Evolutionary conservation across 1,139 yeast species (phyloP), one percentile per base, ranked within the genome.

Genomic region (Arxiozyma heterogenica): DNA sequence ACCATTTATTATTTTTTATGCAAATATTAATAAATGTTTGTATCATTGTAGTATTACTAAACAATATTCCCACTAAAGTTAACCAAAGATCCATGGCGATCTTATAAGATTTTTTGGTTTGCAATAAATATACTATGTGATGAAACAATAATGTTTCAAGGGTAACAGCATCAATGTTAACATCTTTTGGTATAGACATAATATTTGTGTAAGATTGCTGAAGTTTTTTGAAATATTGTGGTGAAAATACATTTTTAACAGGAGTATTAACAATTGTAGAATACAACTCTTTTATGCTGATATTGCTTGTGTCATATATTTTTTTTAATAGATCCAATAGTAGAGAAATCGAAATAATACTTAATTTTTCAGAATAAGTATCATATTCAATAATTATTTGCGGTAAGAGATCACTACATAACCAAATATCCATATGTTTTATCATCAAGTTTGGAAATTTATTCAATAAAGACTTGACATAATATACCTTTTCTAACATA

Each of bases 51-150:
- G 54, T 41, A 34, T 57, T 58, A 44, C 60, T 63, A 52, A 57
- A 65, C 20, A 67, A 49, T 23, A 67, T 54, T 2, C 68, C 70
- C 11, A 57, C 55, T 48, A 62, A 51, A 5, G 67, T 61, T 17
- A 67, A 46, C 71, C 71, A 67, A 25, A 64, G 51, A 53, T 66
- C 69, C 58, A 62, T 59, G 4, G 67, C 66, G 1, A 63, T 50
- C 49, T 64, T 67, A 30, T 55, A 58, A 30, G 63, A 65, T 17
- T 56, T 53, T 48, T 58, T 59, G 12, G 44, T 53, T 2, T 51
- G 23, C 11, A 64, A 55, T 17, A 64, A 48, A 23, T 55, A 53
- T 22, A 49, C 54, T 5, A 66, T 55, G 41, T 62, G 58, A 20
- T 46, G 39, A 25, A 59, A 44, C 18, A 66, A 34, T 4, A 62